Evolutionary conservation across 148 eudicot genomes (phyloP).

Genomic region (Camellia granthamiana): DNA sequence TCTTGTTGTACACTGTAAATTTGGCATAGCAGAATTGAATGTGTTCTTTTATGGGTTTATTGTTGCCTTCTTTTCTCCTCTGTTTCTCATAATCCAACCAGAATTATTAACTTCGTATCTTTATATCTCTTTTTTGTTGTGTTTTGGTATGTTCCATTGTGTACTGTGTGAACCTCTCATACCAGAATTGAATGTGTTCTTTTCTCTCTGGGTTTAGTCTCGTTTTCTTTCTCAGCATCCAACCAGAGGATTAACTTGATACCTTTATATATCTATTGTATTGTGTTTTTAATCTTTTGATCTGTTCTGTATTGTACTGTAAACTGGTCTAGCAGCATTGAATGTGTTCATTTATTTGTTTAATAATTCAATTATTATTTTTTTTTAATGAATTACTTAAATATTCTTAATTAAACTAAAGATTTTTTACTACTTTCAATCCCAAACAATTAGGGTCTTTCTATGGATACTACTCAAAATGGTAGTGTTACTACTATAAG

Average conservation of each 20-base stretch:
- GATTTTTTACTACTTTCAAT: slow-evolving; percentile 15
- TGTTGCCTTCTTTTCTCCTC: background rate
- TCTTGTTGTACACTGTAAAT: no score
- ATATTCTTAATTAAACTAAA: slow-evolving; percentile 8
- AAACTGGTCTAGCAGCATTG: background rate
- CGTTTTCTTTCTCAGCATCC: no score
- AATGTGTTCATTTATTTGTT: background rate
- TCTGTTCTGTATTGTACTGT: background rate
- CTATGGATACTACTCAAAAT: slow-evolving; percentile 48
- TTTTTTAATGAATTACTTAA: background rate
- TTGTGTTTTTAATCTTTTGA: background rate
- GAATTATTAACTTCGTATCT: background rate
- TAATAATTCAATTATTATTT: background rate
- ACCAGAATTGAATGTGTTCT: background rate
- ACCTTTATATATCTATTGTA: background rate
- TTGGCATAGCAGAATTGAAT: no score
- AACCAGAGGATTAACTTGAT: background rate
- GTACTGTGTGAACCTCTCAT: background rate
- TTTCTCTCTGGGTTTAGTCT: no score
- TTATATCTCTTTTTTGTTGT: no score
- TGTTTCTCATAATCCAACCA: background rate
- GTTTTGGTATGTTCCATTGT: background rate
- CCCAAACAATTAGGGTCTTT: background rate
- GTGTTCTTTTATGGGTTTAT: background rate
- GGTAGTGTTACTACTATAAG: slow-evolving; percentile 26